Evolutionary conservation across 805 yeast species (phyloP).

Genomic region (Wickerhamomyces hampshirensis): DNA sequence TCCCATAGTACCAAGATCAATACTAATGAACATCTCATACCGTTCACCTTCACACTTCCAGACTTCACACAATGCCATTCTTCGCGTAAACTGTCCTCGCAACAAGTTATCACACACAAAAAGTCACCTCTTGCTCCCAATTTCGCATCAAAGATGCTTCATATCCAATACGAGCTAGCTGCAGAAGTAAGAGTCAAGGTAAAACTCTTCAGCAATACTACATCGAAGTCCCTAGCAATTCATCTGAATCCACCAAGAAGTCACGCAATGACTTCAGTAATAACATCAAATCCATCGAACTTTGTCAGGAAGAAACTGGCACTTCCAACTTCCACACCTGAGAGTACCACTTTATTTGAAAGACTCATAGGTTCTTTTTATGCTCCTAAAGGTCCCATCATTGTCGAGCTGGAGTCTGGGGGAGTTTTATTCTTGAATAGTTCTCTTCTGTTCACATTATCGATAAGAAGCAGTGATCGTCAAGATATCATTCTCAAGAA

Average conservation of each 20-base stretch:
- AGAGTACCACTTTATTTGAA: constrained; percentile 8
- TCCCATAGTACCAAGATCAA: neutral
- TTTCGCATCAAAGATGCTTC: constrained; percentile 7
- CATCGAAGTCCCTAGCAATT: constrained; percentile 6
- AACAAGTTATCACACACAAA: too few species aligned
- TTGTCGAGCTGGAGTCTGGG: constrained; percentile 5
- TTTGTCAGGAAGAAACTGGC: constrained; percentile 5
- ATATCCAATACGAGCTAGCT: constrained; percentile 8
- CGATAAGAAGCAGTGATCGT: too few species aligned
- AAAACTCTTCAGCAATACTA: constrained; percentile 4
- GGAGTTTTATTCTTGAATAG: constrained; percentile 8
- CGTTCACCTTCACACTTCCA: neutral
- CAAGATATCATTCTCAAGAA: constrained; percentile 6
- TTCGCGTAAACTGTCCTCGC: neutral
- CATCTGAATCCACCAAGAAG: constrained; percentile 8
- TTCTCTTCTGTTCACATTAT: too few species aligned
- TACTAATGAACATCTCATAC: neutral
- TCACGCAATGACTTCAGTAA: neutral
- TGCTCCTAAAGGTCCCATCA: constrained; percentile 3
- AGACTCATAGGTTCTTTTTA: too few species aligned
- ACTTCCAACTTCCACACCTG: constrained; percentile 3
- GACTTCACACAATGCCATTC: neutral
- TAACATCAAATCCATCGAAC: constrained; percentile 3
- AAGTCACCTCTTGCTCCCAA: constrained; percentile 9
- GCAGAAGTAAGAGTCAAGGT: constrained; percentile 5